Conservation (phyloP, 805 yeast genomes). For the Saccharomycopsis oosterbeekiorum region DNA sequence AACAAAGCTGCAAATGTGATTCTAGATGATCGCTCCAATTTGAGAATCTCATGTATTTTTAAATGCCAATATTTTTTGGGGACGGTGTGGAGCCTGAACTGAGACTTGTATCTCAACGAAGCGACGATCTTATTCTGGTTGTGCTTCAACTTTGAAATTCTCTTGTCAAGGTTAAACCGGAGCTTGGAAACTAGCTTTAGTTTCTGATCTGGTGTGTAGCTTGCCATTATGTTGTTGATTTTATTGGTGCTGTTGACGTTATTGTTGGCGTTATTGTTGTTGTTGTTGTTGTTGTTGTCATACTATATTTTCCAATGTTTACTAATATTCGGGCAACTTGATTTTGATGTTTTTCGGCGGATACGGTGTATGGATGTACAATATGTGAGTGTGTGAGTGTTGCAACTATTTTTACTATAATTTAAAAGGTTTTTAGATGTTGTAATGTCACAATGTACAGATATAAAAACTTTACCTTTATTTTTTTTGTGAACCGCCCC, state of each 20-base stretch:
- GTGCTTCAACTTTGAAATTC: slow-evolving; percentile 11
- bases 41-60: slow-evolving; percentile 12
- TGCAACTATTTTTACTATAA: too few relatives aligned
- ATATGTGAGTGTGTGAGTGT: too few relatives aligned
- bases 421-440: too few relatives aligned
- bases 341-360: too few relatives aligned
- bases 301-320: neutral
- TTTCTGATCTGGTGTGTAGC: slow-evolving; percentile 13
- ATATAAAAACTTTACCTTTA: too few relatives aligned
- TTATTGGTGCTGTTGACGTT: neutral
- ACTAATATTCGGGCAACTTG: too few relatives aligned
- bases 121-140: slow-evolving; percentile 10
- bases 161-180: slow-evolving; percentile 8
- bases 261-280: neutral
- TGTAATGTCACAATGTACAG: too few relatives aligned
- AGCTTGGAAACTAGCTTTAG: slow-evolving; percentile 11
- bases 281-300: neutral
- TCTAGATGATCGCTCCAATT: slow-evolving; percentile 12
- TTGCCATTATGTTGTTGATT: slow-evolving; percentile 7
- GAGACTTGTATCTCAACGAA: slow-evolving; percentile 6
- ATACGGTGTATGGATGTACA: too few relatives aligned
- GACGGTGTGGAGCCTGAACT: slow-evolving; percentile 13
- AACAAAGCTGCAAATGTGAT: slow-evolving; percentile 11
- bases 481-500: too few relatives aligned
- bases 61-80: slow-evolving; percentile 17